Base-by-base conservation (phyloP, 2,329 filamentous ascomycete species). In the Pseudogymnoascus sp. region DNA sequence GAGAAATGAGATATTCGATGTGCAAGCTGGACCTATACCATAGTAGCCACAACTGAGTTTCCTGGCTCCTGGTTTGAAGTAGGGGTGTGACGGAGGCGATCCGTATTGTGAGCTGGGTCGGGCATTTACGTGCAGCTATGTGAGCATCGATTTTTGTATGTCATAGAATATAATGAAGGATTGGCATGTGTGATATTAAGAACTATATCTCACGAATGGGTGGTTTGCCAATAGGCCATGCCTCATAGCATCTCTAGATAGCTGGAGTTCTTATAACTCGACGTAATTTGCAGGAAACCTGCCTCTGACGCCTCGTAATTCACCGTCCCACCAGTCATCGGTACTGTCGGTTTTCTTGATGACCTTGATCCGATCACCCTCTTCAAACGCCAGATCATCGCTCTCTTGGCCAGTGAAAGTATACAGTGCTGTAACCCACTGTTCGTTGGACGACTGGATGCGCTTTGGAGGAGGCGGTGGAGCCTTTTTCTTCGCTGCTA, bases 291-390 rank as follows among this genome's bases (percentile, higher is more conserved):
- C 91, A 0, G 91, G 91, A 72, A 96, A 96, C 68, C 80, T 86
- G 3, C 91, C 91, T 71, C 80, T 82, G 25, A 79, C 74, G 0
- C 90, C 90, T 42, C 79, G 79, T 12, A 93, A 67, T 74, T 95
- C 90, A 11, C 91, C 91, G 66, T 90, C 84, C 91, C 91, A 96
- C 90, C 91, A 96, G 72, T 95, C 91, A 75, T 95, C 88, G 21
- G 85, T 88, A 65, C 87, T 91, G 5, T 85, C 83, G 2, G 91
- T 95, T 77, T 88, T 91, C 77, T 90, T 90, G 34, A 92, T 72
- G 3, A 96, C 87, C 53, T 81, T 84, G 68, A 96, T 96, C 60
- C 83, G 80, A 70, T 95, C 91, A 1, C 90, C 91, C 73, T 93
- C 88, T 31, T 80, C 79, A 72, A 96, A 96, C 2, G 81, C 81